Conservation (phyloP, 2,329 filamentous ascomycete genomes). For the Pseudogymnoascus sp. region DNA sequence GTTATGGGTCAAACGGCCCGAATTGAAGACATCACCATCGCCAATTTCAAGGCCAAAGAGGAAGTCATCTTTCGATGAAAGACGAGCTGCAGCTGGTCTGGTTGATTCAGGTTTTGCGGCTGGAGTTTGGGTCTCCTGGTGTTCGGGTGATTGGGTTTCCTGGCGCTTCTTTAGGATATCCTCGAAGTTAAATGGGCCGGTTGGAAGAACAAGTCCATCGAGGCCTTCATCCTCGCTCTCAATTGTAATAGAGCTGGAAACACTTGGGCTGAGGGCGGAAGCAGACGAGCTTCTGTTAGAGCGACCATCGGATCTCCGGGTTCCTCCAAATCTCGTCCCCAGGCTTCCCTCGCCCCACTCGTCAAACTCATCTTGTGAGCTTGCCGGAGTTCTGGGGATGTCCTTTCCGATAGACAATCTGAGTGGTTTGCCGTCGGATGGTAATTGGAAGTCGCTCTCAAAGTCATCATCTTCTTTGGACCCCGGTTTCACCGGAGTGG, state of each 20-base stretch:
- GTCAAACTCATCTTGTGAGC: constrained; percentile 67
- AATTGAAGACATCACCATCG: constrained; percentile 71
- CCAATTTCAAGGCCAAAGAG: constrained; percentile 81
- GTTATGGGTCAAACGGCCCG: constrained; percentile 74
- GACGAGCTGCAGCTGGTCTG: constrained; percentile 13
- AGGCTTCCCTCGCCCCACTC: constrained; percentile 92
- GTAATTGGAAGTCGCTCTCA: constrained; percentile 65
- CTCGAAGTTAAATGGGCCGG: constrained; percentile 74
- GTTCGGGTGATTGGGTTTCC: constrained; percentile 49
- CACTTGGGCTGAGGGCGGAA: constrained; percentile 84
- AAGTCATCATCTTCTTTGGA: constrained; percentile 53
- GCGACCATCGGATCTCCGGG: constrained; percentile 43
- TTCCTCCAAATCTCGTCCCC: constrained; percentile 83
- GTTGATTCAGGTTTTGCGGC: background rate
- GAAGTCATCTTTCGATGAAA: constrained; percentile 58
- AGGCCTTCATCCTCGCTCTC: constrained; percentile 93
- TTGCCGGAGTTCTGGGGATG: constrained; percentile 53
- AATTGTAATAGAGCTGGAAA: constrained; percentile 80
- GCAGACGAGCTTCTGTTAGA: constrained; percentile 74
- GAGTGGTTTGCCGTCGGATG: constrained; percentile 53
- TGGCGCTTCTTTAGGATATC: constrained; percentile 69
- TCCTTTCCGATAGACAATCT: constrained; percentile 54
- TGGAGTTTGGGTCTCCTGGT: constrained; percentile 35
- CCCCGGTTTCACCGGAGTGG: constrained; percentile 34
- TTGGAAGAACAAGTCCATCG: constrained; percentile 78